Evolutionary conservation across 116 monocot species (phyloP), one percentile per base, ranked within the genome.

Genomic region (Cymodocea nodosa): DNA sequence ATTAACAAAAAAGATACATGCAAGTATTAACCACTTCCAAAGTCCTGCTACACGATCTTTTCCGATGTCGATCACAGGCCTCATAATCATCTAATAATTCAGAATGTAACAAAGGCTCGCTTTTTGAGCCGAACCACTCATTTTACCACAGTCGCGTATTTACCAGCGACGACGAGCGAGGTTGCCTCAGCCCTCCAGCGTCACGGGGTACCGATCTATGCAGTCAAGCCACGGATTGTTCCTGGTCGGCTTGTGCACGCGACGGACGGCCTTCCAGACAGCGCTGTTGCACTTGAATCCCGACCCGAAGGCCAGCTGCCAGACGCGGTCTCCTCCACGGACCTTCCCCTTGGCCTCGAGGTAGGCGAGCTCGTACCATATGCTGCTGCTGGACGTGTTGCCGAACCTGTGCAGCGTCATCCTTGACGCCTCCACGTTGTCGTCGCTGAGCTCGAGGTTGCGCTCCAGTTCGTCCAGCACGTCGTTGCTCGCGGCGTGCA

Each of bases 211-310:
- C 0, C 77, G 78, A 52, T 85, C 81, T 19, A 83, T 25, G 76
- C 77, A 79, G 60, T 83, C 83, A 23, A 71, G 49, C 90, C 90
- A 90, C 0, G 86, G 86, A 70, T 73, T 79, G 72, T 70, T 73
- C 52, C 70, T 63, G 2, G 37, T 63, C 17, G 86, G 86, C 52
- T 63, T 67, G 57, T 70, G 66, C 24, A 83, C 81, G 34, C 83
- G 60, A 15, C 77, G 56, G 72, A 79, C 59, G 8, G 86, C 83
- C 62, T 74, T 72, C 90, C 90, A 90, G 19, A 90, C 90, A 1
- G 86, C 83, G 40, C 86, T 90, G 79, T 86, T 90, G 75, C 90
- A 90, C 81, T 90, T 90, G 71, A 90, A 90, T 0, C 90, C 90
- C 0, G 90, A 86, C 0, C 90, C 90, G 65, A 90, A 90, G 9